Percentiles rank a stretch among this genome's conserved stretches.
Evolutionary conservation across 192 early-diverging fungal genomes (phyloP).

Genomic region (Phlyctochytrium bullatum): DNA sequence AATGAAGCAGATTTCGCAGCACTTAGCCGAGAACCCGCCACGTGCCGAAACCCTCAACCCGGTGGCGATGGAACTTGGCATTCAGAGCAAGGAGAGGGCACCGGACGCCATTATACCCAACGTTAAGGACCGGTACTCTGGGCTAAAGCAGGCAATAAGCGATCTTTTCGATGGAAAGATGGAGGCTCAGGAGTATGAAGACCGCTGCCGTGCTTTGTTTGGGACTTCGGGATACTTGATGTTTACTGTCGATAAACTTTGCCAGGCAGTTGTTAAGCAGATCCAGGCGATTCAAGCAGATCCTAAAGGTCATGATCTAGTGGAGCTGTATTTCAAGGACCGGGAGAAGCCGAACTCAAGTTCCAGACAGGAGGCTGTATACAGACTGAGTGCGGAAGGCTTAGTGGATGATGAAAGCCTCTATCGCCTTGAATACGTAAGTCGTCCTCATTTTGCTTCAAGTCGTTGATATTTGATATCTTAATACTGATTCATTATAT

Average conservation of each 20-base stretch:
- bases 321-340: constrained; percentile 47
- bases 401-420: constrained; percentile 69
- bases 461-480: not conserved
- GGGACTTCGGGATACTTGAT: constrained; percentile 85
- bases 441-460: constrained; percentile 20
- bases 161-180: constrained; percentile 79
- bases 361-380: constrained; percentile 49
- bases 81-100: constrained; percentile 32
- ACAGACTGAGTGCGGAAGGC: constrained; percentile 45
- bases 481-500: constrained; percentile 19
- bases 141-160: constrained; percentile 71
- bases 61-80: constrained; percentile 53
- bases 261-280: constrained; percentile 78
- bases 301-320: constrained; percentile 52
- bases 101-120: constrained; percentile 12
- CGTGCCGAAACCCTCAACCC: constrained; percentile 55
- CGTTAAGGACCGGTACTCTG: constrained; percentile 68
- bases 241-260: constrained; percentile 87
- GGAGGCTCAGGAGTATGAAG: constrained; percentile 82
- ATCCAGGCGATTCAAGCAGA: constrained; percentile 68
- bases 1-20: constrained; percentile 72
- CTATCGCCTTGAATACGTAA: constrained; percentile 77
- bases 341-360: constrained; percentile 36
- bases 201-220: constrained; percentile 80
- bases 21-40: constrained; percentile 53